These are phyloP conservation scores for Mucor indicus DNA, from an alignment of 371 early-diverging fungal genomes.

Conservation along the genomic window DNA sequence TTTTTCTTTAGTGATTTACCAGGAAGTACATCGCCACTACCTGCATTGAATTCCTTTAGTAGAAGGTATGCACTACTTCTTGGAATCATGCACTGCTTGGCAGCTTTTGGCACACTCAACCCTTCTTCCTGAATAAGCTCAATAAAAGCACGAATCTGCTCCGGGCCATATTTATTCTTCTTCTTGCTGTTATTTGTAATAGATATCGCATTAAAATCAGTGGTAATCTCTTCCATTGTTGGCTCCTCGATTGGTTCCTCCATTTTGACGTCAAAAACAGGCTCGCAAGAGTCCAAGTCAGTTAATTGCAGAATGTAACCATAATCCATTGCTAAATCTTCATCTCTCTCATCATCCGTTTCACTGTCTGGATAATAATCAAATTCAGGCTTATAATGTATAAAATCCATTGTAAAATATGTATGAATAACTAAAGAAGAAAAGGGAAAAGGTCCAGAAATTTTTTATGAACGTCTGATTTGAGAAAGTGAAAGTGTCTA, in stretches of 20 bases:
- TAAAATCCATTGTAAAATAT: slow-evolving; percentile 12
- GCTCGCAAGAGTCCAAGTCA: no score
- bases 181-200: no score
- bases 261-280: no score
- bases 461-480: slow-evolving; percentile 1
- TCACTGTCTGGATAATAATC: slow-evolving; percentile 10
- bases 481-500: background rate
- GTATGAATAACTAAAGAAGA: slow-evolving; percentile 7
- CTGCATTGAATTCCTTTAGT: slow-evolving; percentile 12
- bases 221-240: slow-evolving; percentile 8
- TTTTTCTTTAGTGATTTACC: slow-evolving; percentile 9
- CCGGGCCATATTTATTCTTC: no score
- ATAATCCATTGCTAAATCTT: no score
- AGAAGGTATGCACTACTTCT: slow-evolving; percentile 7
- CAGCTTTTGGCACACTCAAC: slow-evolving; percentile 12
- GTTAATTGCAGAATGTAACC: no score
- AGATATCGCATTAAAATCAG: slow-evolving; percentile 4
- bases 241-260: slow-evolving; percentile 10
- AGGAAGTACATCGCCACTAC: slow-evolving; percentile 6
- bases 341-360: no score
- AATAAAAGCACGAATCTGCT: slow-evolving; percentile 10
- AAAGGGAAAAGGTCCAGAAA: slow-evolving; percentile 8
- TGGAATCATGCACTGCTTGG: slow-evolving; percentile 9
- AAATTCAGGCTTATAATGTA: slow-evolving; percentile 8
- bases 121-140: slow-evolving; percentile 15